Evolutionary conservation across 208 protist genomes (phyloP).

Genomic region (Kentomonas sorsogonicus): DNA sequence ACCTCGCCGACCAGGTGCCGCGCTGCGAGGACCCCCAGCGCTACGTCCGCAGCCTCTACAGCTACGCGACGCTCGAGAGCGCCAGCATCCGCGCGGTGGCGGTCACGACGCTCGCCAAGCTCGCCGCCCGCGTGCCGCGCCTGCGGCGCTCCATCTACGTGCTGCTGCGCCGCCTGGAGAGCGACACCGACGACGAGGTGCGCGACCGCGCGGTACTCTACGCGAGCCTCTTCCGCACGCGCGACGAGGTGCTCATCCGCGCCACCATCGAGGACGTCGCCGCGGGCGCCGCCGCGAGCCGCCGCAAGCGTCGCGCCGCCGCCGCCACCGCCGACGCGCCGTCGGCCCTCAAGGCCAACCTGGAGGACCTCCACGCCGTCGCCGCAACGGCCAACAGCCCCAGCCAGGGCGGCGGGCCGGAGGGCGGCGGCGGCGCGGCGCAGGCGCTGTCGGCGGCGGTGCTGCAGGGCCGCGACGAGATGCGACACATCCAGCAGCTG

Average conservation of each 20-base stretch:
- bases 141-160: conserved; percentile 84
- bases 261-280: conserved; percentile 70
- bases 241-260: conserved; percentile 63
- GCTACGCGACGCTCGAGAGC: conserved; percentile 93
- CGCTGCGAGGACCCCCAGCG: conserved; percentile 61
- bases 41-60: conserved; percentile 97
- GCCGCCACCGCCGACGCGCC: neutral
- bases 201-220: conserved; percentile 96
- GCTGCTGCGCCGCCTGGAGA: conserved; percentile 89
- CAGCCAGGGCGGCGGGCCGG: neutral
- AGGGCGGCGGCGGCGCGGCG: neutral
- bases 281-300: conserved; percentile 33
- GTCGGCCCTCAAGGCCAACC: neutral
- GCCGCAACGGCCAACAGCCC: neutral
- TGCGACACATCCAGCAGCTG: conserved; percentile 64
- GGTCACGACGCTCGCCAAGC: conserved; percentile 96
- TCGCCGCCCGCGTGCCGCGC: conserved; percentile 86
- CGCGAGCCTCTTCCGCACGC: conserved; percentile 74
- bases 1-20: conserved; percentile 96
- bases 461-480: conserved; percentile 57
- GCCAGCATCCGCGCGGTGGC: conserved; percentile 93
- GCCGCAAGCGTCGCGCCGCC: conserved; percentile 17
- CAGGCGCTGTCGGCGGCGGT: conserved; percentile 18
- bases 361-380: neutral
- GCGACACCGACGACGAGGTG: conserved; percentile 98